These are phyloP conservation scores for Physaria fendleri DNA, from an alignment of 345 rosid species.

Conservation along the genomic window DNA sequence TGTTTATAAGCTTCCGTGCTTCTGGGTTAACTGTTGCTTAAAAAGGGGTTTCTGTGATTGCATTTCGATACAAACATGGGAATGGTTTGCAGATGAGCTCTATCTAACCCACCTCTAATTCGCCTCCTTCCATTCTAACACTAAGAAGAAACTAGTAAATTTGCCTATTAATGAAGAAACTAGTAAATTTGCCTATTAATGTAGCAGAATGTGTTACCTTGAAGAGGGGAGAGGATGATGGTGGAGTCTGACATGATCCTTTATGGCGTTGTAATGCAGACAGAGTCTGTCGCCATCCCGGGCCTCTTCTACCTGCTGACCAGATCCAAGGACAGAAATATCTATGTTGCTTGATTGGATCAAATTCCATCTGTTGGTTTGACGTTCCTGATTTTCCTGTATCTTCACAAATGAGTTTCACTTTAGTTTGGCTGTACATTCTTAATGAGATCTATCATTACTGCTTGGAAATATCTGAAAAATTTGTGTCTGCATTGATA, in stretches of 20 bases:
- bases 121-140: not conserved
- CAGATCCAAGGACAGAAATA: slow-evolving; percentile 95
- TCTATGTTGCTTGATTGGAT: slow-evolving; percentile 85
- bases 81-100: not conserved
- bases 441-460: not conserved
- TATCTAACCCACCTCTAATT: not conserved
- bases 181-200: not conserved
- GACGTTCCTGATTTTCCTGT: slow-evolving; percentile 32
- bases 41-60: not conserved
- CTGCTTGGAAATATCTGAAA: not conserved
- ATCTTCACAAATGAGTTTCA: slow-evolving; percentile 8
- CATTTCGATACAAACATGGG: not conserved
- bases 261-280: slow-evolving; percentile 55
- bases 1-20: not conserved
- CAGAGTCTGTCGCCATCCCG: slow-evolving; percentile 85
- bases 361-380: slow-evolving; percentile 62
- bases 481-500: not conserved
- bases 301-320: slow-evolving; percentile 42
- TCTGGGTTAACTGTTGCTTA: not conserved
- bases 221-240: slow-evolving; percentile 41
- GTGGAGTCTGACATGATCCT: slow-evolving; percentile 35
- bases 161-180: not conserved
- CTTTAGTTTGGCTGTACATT: not conserved
- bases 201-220: slow-evolving; percentile 40
- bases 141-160: not conserved